phyloP scores from a whole-genome alignment of 129 eudicot species.

The Saposhnikovia divaricata region DNA sequence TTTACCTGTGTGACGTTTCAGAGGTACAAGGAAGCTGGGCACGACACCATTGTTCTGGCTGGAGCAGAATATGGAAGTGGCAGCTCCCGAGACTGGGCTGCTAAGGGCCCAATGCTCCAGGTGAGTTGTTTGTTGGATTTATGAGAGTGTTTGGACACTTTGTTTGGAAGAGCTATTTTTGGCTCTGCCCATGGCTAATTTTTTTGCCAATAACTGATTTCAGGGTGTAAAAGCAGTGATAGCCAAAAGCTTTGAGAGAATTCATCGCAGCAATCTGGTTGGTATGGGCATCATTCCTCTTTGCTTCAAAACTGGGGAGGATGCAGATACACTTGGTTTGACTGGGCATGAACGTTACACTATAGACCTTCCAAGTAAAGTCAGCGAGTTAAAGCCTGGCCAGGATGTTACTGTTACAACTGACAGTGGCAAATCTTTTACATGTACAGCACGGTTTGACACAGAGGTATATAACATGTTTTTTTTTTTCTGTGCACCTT shows the following conservation, averaged over 20 bases:
- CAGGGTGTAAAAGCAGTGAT: constrained; percentile 99
- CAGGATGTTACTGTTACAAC: constrained; percentile 88
- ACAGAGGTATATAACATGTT: constrained; percentile 58
- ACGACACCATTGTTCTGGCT: constrained; percentile 75
- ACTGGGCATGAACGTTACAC: constrained; percentile 94
- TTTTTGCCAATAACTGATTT: not conserved
- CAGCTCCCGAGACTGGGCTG: constrained; percentile 96
- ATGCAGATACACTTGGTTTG: constrained; percentile 80
- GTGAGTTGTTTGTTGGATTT: constrained; percentile 22
- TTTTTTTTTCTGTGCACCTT: not conserved
- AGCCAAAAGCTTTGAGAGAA: constrained; percentile 96
- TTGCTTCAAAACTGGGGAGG: constrained; percentile 93
- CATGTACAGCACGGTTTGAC: constrained; percentile 77
- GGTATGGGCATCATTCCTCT: constrained; percentile 98
- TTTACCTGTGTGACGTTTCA: constrained; percentile 15
- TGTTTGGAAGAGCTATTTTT: not conserved
- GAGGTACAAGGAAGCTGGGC: constrained; percentile 90
- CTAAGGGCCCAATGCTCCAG: constrained; percentile 94
- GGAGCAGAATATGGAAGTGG: constrained; percentile 99
- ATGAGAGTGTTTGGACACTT: not conserved
- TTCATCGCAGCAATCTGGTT: constrained; percentile 90
- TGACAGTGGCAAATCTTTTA: constrained; percentile 77
- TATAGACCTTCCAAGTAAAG: constrained; percentile 62
- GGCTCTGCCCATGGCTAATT: not conserved
- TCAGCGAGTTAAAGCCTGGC: constrained; percentile 83